These are phyloP conservation scores for Solanum paucissectum DNA, from an alignment of 257 asterid genomes.

Conservation along the genomic window DNA sequence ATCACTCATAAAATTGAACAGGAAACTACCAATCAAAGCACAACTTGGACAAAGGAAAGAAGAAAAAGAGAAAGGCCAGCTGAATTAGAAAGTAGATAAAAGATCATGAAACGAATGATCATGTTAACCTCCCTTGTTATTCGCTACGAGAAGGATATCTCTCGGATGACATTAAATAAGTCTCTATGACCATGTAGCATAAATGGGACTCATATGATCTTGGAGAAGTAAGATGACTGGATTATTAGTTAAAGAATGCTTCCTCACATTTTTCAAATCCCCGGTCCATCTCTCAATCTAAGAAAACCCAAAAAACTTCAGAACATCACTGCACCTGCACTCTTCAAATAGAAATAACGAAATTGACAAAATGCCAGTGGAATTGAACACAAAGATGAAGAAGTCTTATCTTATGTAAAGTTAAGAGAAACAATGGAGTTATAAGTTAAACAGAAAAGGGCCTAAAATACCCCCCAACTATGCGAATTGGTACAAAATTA, in stretches of 20 bases:
- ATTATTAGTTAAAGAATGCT: neutral
- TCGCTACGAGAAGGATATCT: neutral
- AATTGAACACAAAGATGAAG: neutral
- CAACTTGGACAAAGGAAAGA: neutral
- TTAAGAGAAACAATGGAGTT: neutral
- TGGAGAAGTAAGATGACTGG: neutral
- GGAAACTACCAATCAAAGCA: neutral
- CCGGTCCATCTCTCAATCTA: neutral
- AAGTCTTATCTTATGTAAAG: neutral
- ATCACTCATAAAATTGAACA: neutral
- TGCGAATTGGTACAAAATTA: too few relatives aligned
- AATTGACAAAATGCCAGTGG: neutral
- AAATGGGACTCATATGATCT: neutral
- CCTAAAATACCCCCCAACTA: too few relatives aligned
- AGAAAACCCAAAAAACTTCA: neutral
- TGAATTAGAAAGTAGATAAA: neutral
- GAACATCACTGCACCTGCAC: neutral
- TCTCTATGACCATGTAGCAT: neutral
- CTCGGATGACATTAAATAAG: neutral
- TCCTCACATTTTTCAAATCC: neutral
- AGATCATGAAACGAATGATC: neutral
- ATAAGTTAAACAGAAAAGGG: neutral
- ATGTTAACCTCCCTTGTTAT: neutral
- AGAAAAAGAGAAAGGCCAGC: neutral
- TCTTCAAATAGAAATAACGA: neutral